phyloP scores from a whole-genome alignment of 2,329 filamentous ascomycete genomes.

The Aspergillus tanneri region DNA sequence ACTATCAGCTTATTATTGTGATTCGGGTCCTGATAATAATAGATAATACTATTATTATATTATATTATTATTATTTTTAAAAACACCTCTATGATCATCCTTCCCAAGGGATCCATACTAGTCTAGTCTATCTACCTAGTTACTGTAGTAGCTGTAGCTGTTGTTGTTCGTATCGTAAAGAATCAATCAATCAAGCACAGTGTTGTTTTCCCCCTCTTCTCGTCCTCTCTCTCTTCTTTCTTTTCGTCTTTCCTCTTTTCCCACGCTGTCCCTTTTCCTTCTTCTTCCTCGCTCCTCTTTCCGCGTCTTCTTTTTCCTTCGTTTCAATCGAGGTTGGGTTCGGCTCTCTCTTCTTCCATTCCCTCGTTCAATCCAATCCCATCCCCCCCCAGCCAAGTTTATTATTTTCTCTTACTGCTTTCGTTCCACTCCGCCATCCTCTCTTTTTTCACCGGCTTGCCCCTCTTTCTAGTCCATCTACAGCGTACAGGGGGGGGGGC shows the following conservation, averaged over 20 bases:
- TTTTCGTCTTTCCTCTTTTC: not conserved
- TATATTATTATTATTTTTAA: constrained; percentile 7
- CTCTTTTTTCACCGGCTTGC: constrained; percentile 1
- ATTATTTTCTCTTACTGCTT: constrained; percentile 4
- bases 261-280: not conserved
- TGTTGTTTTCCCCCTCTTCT: constrained; percentile 2
- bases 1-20: not conserved
- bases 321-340: not conserved
- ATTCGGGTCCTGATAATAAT: not conserved
- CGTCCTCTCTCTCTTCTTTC: not conserved
- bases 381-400: too few species aligned
- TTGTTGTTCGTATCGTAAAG: not conserved
- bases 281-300: constrained; percentile 6
- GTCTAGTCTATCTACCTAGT: not conserved
- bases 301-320: not conserved
- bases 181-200: not conserved
- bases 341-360: constrained; percentile 5
- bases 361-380: constrained; percentile 1
- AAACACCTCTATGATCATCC: not conserved
- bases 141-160: not conserved
- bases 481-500: too few species aligned
- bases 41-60: constrained; percentile 3
- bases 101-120: not conserved
- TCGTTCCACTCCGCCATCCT: constrained; percentile 2
- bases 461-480: constrained; percentile 8